Evolutionary conservation across 345 rosid genomes (phyloP), one percentile per base, ranked within the genome.

Genomic region (Dipteronia sinensis): DNA sequence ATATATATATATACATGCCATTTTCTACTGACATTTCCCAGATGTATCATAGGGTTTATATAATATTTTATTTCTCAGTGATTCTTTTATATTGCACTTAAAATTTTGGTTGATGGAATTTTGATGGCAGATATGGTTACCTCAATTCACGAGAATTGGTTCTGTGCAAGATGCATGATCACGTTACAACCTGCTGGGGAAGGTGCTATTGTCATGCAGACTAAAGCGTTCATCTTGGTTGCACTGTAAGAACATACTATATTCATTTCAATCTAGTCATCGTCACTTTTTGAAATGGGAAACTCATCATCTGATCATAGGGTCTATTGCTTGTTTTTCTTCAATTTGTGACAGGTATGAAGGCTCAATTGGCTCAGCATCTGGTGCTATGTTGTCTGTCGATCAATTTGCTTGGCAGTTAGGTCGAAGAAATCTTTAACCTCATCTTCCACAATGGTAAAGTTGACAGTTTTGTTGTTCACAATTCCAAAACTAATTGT

Each of bases 151-250:
- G 97, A 95, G 83, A 89, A 83, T 17, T 92, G 97, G 94, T 93
- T 95, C 71, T 85, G 80, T 72, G 94, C 98, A 67, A 90, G 98
- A 81, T 93, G 93, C 79, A 62, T 93, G 77, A 89, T 90, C 82
- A 66, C 94, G 4, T 73, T 81, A 15, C 87, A 86, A 42, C 86
- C 93, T 69, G 80, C 89, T 71, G 98, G 95, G 69, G 98, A 93
- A 90, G 98, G 98, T 65, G 94, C 85, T 74, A 88, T 95, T 58
- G 89, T 93, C 76, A 83, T 90, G 86, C 98, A 90, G 85, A 89
- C 97, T 0, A 76, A 88, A 6, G 84, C 84, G 10, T 87, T 88
- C 65, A 77, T 95, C 42, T 78, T 93, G 78, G 90, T 95, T 84
- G 91, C 93, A 19, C 63, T 91, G 98, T 93, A 87, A 88, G 98